A percentile compares a stretch with the other conserved stretches of the same genome.
phyloP scores from a whole-genome alignment of 495 filamentous ascomycete genomes.

The Hapsidospora chrysogenum region DNA sequence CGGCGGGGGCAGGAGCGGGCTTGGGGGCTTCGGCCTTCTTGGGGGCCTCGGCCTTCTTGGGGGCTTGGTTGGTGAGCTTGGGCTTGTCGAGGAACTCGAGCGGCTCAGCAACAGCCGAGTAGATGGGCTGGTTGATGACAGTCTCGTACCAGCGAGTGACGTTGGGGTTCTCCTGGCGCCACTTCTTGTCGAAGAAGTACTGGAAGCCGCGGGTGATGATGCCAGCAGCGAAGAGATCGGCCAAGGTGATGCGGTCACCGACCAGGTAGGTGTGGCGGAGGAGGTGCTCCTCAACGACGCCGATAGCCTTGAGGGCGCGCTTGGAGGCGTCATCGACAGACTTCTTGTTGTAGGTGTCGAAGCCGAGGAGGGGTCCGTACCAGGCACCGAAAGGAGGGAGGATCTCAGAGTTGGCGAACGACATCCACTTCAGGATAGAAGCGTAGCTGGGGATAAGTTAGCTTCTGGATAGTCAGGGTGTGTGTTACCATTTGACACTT shows the following conservation, averaged over 20 bases:
- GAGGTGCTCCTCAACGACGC: slow-evolving; percentile 72
- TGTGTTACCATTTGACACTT: slow-evolving; percentile 16
- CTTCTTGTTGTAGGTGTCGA: slow-evolving; percentile 95
- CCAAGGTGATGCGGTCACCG: slow-evolving; percentile 90
- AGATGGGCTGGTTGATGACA: slow-evolving; percentile 78
- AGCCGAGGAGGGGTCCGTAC: slow-evolving; percentile 79
- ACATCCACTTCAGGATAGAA: slow-evolving; percentile 95
- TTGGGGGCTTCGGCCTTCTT: slow-evolving; percentile 44
- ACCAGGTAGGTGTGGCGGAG: slow-evolving; percentile 90
- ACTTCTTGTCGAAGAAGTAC: slow-evolving; percentile 77
- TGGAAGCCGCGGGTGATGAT: slow-evolving; percentile 74
- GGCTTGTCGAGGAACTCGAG: slow-evolving; percentile 65
- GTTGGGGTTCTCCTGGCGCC: slow-evolving; percentile 64
- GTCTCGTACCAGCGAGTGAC: slow-evolving; percentile 89
- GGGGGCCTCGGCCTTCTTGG: slow-evolving; percentile 62
- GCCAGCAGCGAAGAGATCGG: slow-evolving; percentile 70
- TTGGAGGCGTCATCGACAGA: slow-evolving; percentile 62
- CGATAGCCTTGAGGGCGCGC: slow-evolving; percentile 44
- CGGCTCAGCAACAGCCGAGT: slow-evolving; percentile 58
- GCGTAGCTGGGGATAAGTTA: slow-evolving; percentile 42
- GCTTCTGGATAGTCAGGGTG: neutral
- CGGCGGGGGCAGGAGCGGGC: slow-evolving; percentile 30
- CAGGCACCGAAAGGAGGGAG: slow-evolving; percentile 58
- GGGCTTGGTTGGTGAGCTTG: slow-evolving; percentile 67
- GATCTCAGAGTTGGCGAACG: slow-evolving; percentile 75